Conservation (phyloP, 106 monocot species). For the Dendrobium officinale region DNA sequence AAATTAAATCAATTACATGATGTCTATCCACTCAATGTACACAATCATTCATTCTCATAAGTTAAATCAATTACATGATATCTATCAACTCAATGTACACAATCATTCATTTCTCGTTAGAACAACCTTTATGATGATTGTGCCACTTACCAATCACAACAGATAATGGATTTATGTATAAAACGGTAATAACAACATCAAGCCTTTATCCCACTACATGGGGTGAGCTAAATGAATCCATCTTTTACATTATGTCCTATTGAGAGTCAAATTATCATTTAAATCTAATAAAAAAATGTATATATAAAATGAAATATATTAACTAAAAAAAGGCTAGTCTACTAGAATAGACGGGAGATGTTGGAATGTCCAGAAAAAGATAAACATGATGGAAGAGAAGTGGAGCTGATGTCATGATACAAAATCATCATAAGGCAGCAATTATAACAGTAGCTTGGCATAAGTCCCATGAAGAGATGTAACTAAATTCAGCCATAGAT, state of each 20-base stretch:
- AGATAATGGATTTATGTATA: too few species aligned
- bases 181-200: too few species aligned
- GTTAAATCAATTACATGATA: neutral
- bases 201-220: too few species aligned
- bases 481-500: too few species aligned
- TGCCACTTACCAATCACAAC: neutral
- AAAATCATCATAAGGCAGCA: neutral
- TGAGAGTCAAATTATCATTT: too few species aligned
- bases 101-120: neutral
- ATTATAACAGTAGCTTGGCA: neutral
- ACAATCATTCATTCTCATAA: neutral
- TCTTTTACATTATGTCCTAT: too few species aligned
- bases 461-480: neutral
- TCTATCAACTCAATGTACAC: neutral
- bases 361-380: neutral
- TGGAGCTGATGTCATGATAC: too few species aligned
- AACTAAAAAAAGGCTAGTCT: neutral
- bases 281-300: neutral
- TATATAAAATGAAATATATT: neutral
- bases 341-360: neutral
- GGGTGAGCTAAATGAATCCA: too few species aligned
- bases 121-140: neutral
- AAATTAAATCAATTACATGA: neutral
- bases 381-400: neutral
- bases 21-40: neutral